These are phyloP conservation scores for Peronospora destructor DNA, from an alignment of 352 stramenopile species.

Conservation along the genomic window DNA sequence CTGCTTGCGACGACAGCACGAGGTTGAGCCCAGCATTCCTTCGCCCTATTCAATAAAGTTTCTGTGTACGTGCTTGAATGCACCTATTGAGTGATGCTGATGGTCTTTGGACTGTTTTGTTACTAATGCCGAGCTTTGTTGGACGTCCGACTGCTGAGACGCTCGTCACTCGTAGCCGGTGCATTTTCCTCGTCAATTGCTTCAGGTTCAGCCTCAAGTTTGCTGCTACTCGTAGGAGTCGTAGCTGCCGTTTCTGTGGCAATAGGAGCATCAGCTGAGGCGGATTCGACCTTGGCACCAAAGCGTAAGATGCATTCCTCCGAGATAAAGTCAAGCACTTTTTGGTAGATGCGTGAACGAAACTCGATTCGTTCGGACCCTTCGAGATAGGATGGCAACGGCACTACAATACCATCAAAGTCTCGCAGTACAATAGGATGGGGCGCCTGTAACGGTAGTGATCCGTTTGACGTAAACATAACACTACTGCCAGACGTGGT, in stretches of 20 bases:
- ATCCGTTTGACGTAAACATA: slow-evolving; percentile 40
- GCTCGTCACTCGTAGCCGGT: slow-evolving; percentile 1
- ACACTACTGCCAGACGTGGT: slow-evolving; percentile 19
- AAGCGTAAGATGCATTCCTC: slow-evolving; percentile 68
- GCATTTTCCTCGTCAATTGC: slow-evolving; percentile 3
- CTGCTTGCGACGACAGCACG: slow-evolving; percentile 1
- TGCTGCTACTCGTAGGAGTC: slow-evolving; percentile 1
- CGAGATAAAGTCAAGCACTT: slow-evolving; percentile 77
- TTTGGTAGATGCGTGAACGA: slow-evolving; percentile 73
- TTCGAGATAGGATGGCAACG: slow-evolving; percentile 66
- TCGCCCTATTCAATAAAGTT: not conserved
- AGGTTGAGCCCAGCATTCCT: not conserved
- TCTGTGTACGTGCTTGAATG: slow-evolving; percentile 6
- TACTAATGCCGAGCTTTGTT: slow-evolving; percentile 1
- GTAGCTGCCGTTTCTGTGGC: not conserved
- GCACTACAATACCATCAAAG: slow-evolving; percentile 77
- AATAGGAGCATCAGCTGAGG: not conserved
- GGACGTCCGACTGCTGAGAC: not conserved
- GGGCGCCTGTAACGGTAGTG: slow-evolving; percentile 47
- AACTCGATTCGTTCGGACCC: slow-evolving; percentile 68
- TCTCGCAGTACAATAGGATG: slow-evolving; percentile 56
- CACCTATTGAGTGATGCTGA: slow-evolving; percentile 14
- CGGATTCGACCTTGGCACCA: slow-evolving; percentile 16
- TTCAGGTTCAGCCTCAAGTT: slow-evolving; percentile 6
- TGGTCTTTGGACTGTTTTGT: slow-evolving; percentile 8